A percentile compares a stretch with the other conserved stretches of the same genome.
These are phyloP conservation scores for Moesziomyces sp. DNA, from an alignment of 1,284 basidiomycete species.

Conservation along the genomic window DNA sequence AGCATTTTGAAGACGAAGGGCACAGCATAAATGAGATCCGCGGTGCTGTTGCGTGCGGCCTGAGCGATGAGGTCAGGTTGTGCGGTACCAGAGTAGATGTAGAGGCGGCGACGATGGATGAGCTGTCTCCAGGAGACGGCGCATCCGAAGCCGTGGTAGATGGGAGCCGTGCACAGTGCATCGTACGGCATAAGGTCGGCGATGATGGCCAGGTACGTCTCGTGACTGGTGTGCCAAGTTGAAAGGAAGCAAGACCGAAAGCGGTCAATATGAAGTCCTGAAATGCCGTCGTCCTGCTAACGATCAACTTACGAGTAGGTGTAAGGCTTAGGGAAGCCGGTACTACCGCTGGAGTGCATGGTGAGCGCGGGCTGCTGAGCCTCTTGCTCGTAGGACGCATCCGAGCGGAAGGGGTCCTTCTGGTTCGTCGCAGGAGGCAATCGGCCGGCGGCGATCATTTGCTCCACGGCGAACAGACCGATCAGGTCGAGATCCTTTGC, in stretches of 20 bases:
- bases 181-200: slow-evolving; percentile 26
- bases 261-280: too few species aligned
- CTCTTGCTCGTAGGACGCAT: slow-evolving; percentile 17
- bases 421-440: slow-evolving; percentile 8
- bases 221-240: slow-evolving; percentile 9
- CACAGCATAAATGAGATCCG: slow-evolving; percentile 66
- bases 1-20: slow-evolving; percentile 72
- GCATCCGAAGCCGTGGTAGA: slow-evolving; percentile 46
- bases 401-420: slow-evolving; percentile 14
- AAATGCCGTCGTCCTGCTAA: too few species aligned
- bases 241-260: background rate
- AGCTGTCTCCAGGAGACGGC: slow-evolving; percentile 32
- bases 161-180: slow-evolving; percentile 30
- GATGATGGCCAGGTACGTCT: slow-evolving; percentile 20
- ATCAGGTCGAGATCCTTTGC: background rate
- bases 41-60: slow-evolving; percentile 11
- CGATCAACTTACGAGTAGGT: slow-evolving; percentile 14
- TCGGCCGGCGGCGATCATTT: slow-evolving; percentile 3
- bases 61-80: slow-evolving; percentile 18
- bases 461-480: slow-evolving; percentile 6
- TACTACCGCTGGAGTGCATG: slow-evolving; percentile 49
- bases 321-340: slow-evolving; percentile 45
- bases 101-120: slow-evolving; percentile 21
- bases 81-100: slow-evolving; percentile 32
- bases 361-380: slow-evolving; percentile 20